phyloP scores from a whole-genome alignment of 352 stramenopile species.

The Saprolegnia parasitica region DNA sequence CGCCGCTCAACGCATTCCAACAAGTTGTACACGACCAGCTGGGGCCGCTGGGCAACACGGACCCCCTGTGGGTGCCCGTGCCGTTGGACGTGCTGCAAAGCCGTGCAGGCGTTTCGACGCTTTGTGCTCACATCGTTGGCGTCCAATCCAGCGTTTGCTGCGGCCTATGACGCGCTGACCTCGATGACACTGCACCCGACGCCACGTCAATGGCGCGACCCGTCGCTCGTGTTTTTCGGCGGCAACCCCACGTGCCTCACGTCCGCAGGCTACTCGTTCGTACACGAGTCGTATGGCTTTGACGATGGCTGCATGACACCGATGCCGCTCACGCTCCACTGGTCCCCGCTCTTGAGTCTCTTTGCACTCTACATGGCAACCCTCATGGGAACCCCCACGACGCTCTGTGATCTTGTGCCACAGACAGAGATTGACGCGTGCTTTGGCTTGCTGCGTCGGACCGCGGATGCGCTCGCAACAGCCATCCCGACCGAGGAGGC shows the following conservation, averaged over 20 bases:
- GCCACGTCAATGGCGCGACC: background rate
- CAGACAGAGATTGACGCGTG: background rate
- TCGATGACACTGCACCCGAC: constrained; percentile 1
- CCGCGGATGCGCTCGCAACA: background rate
- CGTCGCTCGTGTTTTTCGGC: constrained; percentile 12
- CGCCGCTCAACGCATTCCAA: background rate
- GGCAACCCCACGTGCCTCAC: constrained; percentile 6
- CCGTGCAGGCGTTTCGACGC: background rate
- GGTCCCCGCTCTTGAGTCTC: background rate
- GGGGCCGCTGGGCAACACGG: constrained; percentile 9
- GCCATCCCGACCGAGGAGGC: background rate
- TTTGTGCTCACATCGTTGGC: background rate
- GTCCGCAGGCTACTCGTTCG: background rate
- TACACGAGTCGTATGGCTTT: constrained; percentile 19
- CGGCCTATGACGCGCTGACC: background rate
- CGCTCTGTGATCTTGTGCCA: too few relatives aligned
- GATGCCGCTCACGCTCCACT: background rate
- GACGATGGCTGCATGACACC: constrained; percentile 1
- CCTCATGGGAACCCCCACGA: too few relatives aligned
- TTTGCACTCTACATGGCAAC: background rate
- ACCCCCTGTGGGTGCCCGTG: background rate
- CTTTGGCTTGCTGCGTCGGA: background rate
- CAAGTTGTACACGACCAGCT: constrained; percentile 10
- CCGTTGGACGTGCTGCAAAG: background rate
- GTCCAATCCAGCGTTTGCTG: background rate